These are phyloP conservation scores for Moricandia moricandioides DNA, from an alignment of 345 rosid species.

Conservation along the genomic window DNA sequence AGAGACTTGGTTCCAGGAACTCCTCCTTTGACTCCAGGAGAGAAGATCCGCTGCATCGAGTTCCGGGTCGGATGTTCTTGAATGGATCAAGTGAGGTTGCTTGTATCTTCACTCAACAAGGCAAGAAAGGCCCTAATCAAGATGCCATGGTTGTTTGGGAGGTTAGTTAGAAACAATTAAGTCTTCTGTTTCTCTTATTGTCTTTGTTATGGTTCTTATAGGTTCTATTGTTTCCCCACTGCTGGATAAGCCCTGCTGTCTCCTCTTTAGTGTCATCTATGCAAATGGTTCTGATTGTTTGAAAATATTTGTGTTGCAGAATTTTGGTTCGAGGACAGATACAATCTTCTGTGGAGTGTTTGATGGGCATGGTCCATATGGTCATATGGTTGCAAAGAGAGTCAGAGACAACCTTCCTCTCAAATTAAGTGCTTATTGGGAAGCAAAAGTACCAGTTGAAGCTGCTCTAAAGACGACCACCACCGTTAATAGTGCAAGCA, in stretches of 20 bases:
- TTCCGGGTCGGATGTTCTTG: slow-evolving; percentile 77
- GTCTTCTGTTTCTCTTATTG: background rate
- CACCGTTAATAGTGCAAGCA: slow-evolving; percentile 47
- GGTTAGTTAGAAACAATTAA: slow-evolving; percentile 43
- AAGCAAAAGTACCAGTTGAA: slow-evolving; percentile 56
- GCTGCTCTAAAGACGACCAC: slow-evolving; percentile 48
- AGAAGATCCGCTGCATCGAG: slow-evolving; percentile 66
- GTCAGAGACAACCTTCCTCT: slow-evolving; percentile 93
- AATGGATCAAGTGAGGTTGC: slow-evolving; percentile 85
- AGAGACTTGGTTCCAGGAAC: slow-evolving; percentile 55
- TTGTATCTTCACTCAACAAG: slow-evolving; percentile 84
- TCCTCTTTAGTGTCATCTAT: background rate
- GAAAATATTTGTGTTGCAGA: slow-evolving; percentile 41
- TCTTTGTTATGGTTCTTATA: background rate
- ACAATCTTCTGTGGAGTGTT: slow-evolving; percentile 93
- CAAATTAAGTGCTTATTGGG: slow-evolving; percentile 78
- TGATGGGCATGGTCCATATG: slow-evolving; percentile 98
- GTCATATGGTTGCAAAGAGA: slow-evolving; percentile 95
- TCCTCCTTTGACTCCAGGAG: slow-evolving; percentile 61
- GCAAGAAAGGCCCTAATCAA: slow-evolving; percentile 98
- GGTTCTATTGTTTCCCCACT: too few species aligned
- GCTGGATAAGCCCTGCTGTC: too few species aligned
- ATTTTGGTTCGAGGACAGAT: slow-evolving; percentile 78
- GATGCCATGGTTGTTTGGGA: slow-evolving; percentile 99
- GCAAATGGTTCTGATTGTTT: background rate